phyloP scores from a whole-genome alignment of 768 basidiomycete species.

The Strobilomyces echinocephalus region DNA sequence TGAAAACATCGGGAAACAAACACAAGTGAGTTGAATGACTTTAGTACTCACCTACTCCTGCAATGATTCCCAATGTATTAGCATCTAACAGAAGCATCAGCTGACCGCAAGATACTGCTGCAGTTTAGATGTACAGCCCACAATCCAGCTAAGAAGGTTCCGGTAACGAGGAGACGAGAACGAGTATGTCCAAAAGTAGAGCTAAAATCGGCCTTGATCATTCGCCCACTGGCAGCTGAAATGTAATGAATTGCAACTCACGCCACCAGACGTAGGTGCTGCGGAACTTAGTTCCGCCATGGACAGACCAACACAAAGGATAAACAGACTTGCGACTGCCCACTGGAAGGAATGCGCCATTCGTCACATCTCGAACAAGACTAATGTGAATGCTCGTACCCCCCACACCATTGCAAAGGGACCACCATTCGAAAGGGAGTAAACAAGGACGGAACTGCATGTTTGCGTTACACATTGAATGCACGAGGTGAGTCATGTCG shows the following conservation, averaged over 20 bases:
- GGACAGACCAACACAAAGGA: slow-evolving; percentile 36
- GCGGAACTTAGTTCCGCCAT: slow-evolving; percentile 41
- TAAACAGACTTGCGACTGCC: slow-evolving; percentile 35
- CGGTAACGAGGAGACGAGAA: slow-evolving; percentile 52
- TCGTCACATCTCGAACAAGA: not conserved
- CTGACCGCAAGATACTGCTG: not conserved
- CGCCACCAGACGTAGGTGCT: slow-evolving; percentile 40
- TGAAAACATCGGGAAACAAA: slow-evolving; percentile 43
- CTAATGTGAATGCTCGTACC: not conserved
- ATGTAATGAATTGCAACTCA: slow-evolving; percentile 12
- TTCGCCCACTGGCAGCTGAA: not conserved
- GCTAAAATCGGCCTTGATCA: slow-evolving; percentile 24
- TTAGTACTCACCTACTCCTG: too few species aligned
- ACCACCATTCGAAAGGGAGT: not conserved
- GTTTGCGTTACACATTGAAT: too few species aligned
- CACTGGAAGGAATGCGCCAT: slow-evolving; percentile 22
- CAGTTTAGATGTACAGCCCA: slow-evolving; percentile 49
- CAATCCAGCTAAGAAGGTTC: slow-evolving; percentile 63
- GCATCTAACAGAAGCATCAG: too few species aligned
- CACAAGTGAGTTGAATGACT: too few species aligned
- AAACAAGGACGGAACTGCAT: slow-evolving; percentile 33
- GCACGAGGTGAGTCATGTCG: not conserved
- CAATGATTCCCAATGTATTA: too few species aligned
- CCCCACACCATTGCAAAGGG: not conserved
- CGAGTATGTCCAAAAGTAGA: slow-evolving; percentile 67